Conservation (phyloP, 768 basidiomycete genomes). For the Termitomyces eurrhizus region DNA sequence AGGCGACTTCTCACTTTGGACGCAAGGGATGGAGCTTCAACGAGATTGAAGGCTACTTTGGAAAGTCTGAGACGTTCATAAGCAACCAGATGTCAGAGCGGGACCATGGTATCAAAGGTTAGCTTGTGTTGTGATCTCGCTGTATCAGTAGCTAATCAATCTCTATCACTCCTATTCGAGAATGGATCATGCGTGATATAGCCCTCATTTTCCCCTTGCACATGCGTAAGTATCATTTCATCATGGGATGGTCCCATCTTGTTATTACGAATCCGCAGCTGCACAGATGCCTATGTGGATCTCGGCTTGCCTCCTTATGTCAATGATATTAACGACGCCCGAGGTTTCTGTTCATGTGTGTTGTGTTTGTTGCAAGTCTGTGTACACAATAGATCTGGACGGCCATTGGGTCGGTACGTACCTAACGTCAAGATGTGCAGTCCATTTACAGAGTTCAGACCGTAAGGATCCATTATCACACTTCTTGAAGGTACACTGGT, state of each 20-base stretch:
- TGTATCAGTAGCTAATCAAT: neutral
- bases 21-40: conserved; percentile 16
- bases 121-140: neutral
- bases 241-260: neutral
- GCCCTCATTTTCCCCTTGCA: conserved; percentile 6
- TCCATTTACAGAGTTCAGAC: neutral
- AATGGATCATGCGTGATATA: conserved; percentile 8
- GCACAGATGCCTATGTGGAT: conserved; percentile 8
- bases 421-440: neutral
- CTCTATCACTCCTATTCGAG: neutral
- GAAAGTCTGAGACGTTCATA: conserved; percentile 18
- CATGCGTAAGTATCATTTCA: neutral
- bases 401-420: conserved; percentile 4
- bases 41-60: conserved; percentile 21
- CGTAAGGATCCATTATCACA: no score
- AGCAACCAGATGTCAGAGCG: neutral
- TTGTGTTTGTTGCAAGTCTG: conserved; percentile 11
- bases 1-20: neutral
- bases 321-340: conserved; percentile 15
- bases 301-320: conserved; percentile 16
- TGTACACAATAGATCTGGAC: conserved; percentile 13
- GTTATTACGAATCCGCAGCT: neutral
- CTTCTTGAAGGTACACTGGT: no score
- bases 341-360: conserved; percentile 6
- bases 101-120: conserved; percentile 4